These are phyloP conservation scores for Dryas integrifolia DNA, from an alignment of 331 rosid genomes.

Conservation along the genomic window DNA sequence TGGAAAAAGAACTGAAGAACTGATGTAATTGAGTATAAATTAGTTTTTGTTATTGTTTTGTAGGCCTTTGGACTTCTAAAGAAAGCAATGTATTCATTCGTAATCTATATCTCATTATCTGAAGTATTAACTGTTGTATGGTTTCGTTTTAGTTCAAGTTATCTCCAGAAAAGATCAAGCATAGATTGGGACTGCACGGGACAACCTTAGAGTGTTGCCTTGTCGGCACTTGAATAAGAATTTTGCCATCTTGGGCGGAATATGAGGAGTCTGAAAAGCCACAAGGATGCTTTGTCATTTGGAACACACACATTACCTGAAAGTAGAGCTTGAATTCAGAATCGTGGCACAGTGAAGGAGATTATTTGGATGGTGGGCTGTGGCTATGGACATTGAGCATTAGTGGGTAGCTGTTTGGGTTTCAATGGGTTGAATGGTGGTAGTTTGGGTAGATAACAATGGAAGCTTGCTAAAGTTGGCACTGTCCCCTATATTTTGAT, in stretches of 20 bases:
- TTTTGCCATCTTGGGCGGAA: neutral
- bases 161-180: neutral
- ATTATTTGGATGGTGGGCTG: neutral
- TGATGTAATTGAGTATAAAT: neutral
- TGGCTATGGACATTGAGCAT: neutral
- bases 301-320: neutral
- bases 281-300: neutral
- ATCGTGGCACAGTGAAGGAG: neutral
- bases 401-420: neutral
- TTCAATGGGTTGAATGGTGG: neutral
- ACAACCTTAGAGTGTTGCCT: neutral
- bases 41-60: neutral
- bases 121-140: neutral
- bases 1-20: neutral
- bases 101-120: neutral
- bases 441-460: neutral
- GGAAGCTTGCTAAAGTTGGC: neutral
- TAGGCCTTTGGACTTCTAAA: neutral
- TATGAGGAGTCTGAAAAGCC: neutral
- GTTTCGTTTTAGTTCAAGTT: neutral
- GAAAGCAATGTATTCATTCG: neutral
- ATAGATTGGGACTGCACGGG: neutral
- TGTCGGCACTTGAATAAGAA: neutral
- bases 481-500: neutral
- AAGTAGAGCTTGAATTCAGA: neutral